Conservation (phyloP, 2,329 filamentous ascomycete genomes). For the Xylariaceae sp. region DNA sequence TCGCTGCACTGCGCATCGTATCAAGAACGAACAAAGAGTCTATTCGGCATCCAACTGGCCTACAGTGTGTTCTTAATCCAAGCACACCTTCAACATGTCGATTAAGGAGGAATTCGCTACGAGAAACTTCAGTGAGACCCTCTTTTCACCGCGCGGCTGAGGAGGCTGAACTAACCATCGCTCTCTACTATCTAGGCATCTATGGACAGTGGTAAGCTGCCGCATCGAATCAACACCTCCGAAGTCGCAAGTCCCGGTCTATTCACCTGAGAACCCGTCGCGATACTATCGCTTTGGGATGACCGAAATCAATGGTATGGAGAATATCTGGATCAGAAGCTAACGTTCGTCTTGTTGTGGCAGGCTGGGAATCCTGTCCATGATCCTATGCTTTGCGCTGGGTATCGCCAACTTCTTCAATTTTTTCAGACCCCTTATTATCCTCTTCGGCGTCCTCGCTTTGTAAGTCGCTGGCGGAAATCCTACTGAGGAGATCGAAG, state of each 20-base stretch:
- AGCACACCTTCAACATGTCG: constrained; percentile 52
- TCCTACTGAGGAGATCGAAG: background rate
- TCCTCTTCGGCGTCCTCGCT: constrained; percentile 51
- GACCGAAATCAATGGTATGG: background rate
- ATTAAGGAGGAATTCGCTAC: constrained; percentile 69
- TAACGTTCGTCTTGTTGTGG: constrained; percentile 18
- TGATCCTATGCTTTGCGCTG: constrained; percentile 66
- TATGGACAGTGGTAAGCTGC: constrained; percentile 68
- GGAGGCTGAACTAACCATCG: constrained; percentile 32
- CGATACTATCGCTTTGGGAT: background rate
- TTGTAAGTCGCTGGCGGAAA: constrained; percentile 42
- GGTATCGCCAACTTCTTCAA: constrained; percentile 66
- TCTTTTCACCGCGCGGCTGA: constrained; percentile 14
- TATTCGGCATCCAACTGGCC: background rate
- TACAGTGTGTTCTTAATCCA: background rate
- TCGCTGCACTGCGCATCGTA: constrained; percentile 5
- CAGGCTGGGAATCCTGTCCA: constrained; percentile 66
- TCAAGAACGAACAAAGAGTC: background rate
- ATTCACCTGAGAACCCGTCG: background rate
- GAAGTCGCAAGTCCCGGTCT: constrained; percentile 1
- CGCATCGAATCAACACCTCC: background rate
- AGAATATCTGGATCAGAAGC: constrained; percentile 7
- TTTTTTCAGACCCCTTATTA: constrained; percentile 41
- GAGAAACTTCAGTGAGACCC: constrained; percentile 66
- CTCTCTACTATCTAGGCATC: constrained; percentile 51